Evolutionary conservation across 768 basidiomycete species (phyloP), one percentile per base, ranked within the genome.

Genomic region (Macrolepiota dolichaula): DNA sequence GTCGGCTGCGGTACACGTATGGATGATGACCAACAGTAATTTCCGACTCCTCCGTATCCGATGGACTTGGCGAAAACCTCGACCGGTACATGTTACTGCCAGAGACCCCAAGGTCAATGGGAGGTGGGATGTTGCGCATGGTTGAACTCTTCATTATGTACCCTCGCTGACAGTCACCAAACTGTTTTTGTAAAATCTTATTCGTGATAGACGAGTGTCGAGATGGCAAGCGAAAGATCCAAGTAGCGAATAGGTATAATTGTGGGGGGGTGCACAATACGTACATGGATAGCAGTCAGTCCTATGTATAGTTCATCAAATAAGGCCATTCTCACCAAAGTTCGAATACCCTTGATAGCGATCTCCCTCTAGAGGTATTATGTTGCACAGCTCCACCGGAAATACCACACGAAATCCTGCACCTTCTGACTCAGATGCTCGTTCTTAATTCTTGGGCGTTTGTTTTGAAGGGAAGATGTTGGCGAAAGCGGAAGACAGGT

Each of bases 121-220:
- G 59, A 36, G 59, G 53, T 5, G 59, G 59, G 22, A 61, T 49
- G 32, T 9, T 24, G 17, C 59, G 59, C 6, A 17, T 60, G 2
- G 59, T 46, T 32, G 59, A 60, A 46, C n/a, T 47, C 53, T 55
- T 61, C 59, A 61, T 61, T 61, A 44, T 52, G 42, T 44, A 58
- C 17, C 3, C 10, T 17, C 17, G 22, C 17, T 24, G 15, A 40
- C 7, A 11, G 17, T 37, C 4, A 13, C 35, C 22, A 22, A 22
- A n/a, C 32, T 36, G 52, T 36, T 37, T 36, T 36, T 37, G n/a
- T 22, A 11, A 15, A n/a, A 6, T n/a, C 15, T 53, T 12, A 7
- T 36, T 10, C n/a, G 36, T 12, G 35, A 24, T 38, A 19, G 38
- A 19, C 52, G 25, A 24, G 47, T 3, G 47, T 11, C 35, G 12